A percentile compares a stretch with the other conserved stretches of the same genome.
Evolutionary conservation across 164 flowering plant genomes (phyloP).

Genomic region (Annona cherimola): DNA sequence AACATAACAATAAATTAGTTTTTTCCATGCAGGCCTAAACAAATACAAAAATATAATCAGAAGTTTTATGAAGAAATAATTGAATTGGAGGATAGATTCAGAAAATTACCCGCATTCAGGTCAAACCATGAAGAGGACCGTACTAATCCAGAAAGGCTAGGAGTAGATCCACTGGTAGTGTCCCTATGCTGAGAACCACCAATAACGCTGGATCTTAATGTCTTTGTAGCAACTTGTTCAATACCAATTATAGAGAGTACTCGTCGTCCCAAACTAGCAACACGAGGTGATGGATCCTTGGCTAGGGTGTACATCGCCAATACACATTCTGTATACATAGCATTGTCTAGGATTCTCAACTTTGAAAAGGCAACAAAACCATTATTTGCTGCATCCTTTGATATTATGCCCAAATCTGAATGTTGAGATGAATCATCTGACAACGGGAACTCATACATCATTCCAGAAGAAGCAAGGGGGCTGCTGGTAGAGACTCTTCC

Average conservation of each 20-base stretch:
- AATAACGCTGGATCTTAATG: constrained; percentile 32
- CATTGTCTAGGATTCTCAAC: constrained; percentile 58
- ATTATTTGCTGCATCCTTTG: constrained; percentile 57
- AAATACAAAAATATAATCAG: background rate
- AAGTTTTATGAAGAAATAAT: no score
- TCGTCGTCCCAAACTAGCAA: constrained; percentile 72
- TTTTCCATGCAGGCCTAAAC: background rate
- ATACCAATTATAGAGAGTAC: constrained; percentile 84
- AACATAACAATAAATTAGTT: no score
- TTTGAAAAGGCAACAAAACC: constrained; percentile 50
- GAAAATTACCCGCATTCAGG: constrained; percentile 65
- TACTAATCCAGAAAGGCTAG: constrained; percentile 64
- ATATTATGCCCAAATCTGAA: constrained; percentile 71
- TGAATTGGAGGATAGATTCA: no score
- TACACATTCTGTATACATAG: constrained; percentile 69
- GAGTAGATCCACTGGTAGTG: constrained; percentile 22
- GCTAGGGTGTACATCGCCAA: constrained; percentile 75
- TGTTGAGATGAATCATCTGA: constrained; percentile 92
- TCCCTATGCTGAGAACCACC: constrained; percentile 48
- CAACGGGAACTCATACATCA: constrained; percentile 89
- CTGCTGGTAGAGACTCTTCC: constrained; percentile 84
- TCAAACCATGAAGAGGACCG: constrained; percentile 95
- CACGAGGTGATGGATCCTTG: constrained; percentile 90
- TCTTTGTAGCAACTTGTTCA: constrained; percentile 74
- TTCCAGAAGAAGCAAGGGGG: constrained; percentile 66